A percentile compares a stretch with the other conserved stretches of the same genome.
Conservation (phyloP, 169 alveolate genomes). For the Plasmodium cynomolgi region DNA sequence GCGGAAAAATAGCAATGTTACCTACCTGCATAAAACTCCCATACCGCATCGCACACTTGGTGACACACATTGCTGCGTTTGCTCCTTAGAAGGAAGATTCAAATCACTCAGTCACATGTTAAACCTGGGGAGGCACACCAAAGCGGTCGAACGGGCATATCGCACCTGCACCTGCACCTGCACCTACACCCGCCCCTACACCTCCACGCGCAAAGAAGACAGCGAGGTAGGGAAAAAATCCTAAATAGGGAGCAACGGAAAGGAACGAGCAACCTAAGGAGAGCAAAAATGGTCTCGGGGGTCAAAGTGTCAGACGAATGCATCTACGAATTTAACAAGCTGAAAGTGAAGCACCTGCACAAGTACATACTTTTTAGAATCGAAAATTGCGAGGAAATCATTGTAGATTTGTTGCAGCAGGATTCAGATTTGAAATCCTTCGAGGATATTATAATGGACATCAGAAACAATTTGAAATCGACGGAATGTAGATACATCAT, state of each 20-base stretch:
- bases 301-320: constrained; percentile 72
- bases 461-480: constrained; percentile 38
- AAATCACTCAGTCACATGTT: not conserved
- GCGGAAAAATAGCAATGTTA: not conserved
- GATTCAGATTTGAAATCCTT: constrained; percentile 34
- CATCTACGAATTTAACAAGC: constrained; percentile 56
- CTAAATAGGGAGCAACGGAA: not conserved
- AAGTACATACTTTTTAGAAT: constrained; percentile 59
- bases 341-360: constrained; percentile 69
- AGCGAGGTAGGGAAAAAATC: not conserved
- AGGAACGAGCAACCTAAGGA: not conserved
- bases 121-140: not conserved
- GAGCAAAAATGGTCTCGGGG: constrained; percentile 59
- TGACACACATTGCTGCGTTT: not conserved
- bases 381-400: constrained; percentile 57
- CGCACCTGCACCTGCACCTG: not conserved
- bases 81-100: not conserved
- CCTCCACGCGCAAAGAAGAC: not conserved
- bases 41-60: not conserved
- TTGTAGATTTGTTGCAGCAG: constrained; percentile 59
- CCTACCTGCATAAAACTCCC: not conserved
- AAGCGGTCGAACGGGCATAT: not conserved
- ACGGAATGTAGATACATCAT: constrained; percentile 73
- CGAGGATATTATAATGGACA: constrained; percentile 50
- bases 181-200: not conserved